Base-by-base conservation (phyloP, 2,329 filamentous ascomycete genomes). In the Aureobasidium mangrovei region DNA sequence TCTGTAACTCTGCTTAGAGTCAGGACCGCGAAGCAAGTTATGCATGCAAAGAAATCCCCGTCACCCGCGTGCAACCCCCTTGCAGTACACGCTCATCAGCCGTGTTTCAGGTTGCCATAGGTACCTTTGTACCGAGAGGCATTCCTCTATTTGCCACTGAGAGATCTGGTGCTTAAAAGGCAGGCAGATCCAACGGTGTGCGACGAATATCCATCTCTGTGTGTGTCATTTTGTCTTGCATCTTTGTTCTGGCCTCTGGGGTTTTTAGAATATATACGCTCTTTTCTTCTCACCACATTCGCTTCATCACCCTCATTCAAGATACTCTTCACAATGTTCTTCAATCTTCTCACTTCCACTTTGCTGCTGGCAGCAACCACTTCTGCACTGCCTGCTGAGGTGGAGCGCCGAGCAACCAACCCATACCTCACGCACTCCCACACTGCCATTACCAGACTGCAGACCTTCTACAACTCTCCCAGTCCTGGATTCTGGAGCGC, bases 401-500 rank as follows among this genome's bases (percentile, higher is more conserved):
- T 38, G 5, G 32, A 53, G 6, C 12, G 18, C 10, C 39, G 39
- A 10, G 49, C 49, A 29, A 44, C 49, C 26, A 53, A 53, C 32
- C 31, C 18, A 24, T 53, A 53, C n/a, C 49, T 53, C 4, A 44
- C 29, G 10, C 29, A 54, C 29, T 45, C 56, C 18, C 53, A 57
- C 29, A 29, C 39, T 4, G 56, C 53, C 7, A 53, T 57, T 10
- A 55, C 52, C 2, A 41, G 41, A 9, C 46, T 57, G 4, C 45
- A 55, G 18, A 51, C 46, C 12, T 55, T 51, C 10, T 57, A 57
- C 56, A 57, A 55, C 32, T 39, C 52, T 3, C 56, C 52, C 6
- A 26, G 31, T 7, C 36, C 56, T 7, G 53, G 44, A 0, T 42
- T 45, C 6, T 57, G 52, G 56, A 18, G 31, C 18, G 43, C 41